Evolutionary conservation across 148 eudicot species (phyloP), one percentile per base, ranked within the genome.

Genomic region (Linanthus parryae): DNA sequence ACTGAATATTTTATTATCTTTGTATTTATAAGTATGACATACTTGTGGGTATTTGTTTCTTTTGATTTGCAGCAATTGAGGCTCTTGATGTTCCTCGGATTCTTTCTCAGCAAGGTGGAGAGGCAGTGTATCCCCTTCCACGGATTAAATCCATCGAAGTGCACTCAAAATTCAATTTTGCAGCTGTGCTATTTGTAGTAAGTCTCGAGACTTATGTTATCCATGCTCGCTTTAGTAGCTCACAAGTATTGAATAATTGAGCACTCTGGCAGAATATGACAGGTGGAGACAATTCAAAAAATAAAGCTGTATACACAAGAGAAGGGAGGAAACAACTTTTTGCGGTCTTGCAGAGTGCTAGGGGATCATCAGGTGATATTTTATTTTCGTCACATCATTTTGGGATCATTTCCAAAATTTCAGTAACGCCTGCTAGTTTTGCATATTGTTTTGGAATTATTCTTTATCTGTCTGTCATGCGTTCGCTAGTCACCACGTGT

Each of bases 31-130:
- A 42, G 15, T 41, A 57, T 42, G 44, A 22, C 33, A 31, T 22
- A 61, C 36, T 57, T 25, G 13, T 44, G 23, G 57, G 6, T 41
- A 39, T 44, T 54, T 52, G 19, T 59, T 23, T 37, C 14, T 25
- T 49, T 48, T 17, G 23, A 10, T 58, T 27, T 75, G 68, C 76
- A 92, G 96, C 76, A 50, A 87, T 92, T 54, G 96, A 92, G 41
- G 65, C 94, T 46, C 76, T 92, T 34, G 98, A 92, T 64, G 77
- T 92, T 50, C 98, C 94, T 36, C 85, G 85, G 52, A 81, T 92
- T 75, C 74, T 92, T 29, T 92, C 98, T 67, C 98, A 92, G 78
- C 90, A 87, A 58, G 96, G 96, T 3, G 98, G 98, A 47, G 98
- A 92, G 73, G 87, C 89, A 39, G 85, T 88, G 58, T 92, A 92